phyloP scores from a whole-genome alignment of 768 basidiomycete species.

The Agaricus blazei region DNA sequence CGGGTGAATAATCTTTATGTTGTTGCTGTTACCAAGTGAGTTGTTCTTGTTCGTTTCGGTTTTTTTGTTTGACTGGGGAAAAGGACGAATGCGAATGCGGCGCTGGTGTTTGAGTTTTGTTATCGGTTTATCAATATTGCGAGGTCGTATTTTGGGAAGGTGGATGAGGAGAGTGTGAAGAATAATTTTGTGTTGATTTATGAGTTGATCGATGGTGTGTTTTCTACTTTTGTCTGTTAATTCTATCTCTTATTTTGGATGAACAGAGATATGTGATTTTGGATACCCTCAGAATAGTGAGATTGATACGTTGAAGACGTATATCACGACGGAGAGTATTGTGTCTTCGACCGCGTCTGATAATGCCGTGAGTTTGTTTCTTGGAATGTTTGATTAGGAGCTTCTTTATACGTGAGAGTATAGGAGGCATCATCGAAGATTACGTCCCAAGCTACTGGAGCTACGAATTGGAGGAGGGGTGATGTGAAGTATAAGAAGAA shows the following conservation, averaged over 20 bases:
- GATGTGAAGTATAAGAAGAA: constrained; percentile 99
- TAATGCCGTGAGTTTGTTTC: constrained; percentile 17
- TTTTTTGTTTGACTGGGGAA: not conserved
- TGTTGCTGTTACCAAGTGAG: constrained; percentile 92
- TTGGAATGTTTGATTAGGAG: not conserved
- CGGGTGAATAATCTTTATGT: constrained; percentile 93
- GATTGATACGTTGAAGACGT: constrained; percentile 94
- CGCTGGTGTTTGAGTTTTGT: constrained; percentile 95
- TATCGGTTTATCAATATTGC: constrained; percentile 95
- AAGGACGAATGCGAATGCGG: constrained; percentile 95
- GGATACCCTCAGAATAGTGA: constrained; percentile 99
- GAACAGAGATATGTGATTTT: constrained; percentile 90
- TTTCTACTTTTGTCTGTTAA: not conserved
- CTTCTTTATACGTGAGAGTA: not conserved
- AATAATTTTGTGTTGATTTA: constrained; percentile 99
- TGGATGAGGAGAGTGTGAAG: constrained; percentile 97
- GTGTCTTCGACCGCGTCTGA: constrained; percentile 83
- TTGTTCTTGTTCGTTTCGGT: constrained; percentile 2
- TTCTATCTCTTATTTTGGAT: not conserved
- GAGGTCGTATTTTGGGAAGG: constrained; percentile 95
- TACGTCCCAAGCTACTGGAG: constrained; percentile 94
- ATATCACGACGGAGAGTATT: constrained; percentile 97
- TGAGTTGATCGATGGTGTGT: constrained; percentile 89
- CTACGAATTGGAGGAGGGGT: constrained; percentile 90
- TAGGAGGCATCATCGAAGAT: constrained; percentile 98